A percentile compares a stretch with the other conserved stretches of the same genome.
These are phyloP conservation scores for Mortierella sp. DNA, from an alignment of 371 early-diverging fungal species.

Conservation along the genomic window DNA sequence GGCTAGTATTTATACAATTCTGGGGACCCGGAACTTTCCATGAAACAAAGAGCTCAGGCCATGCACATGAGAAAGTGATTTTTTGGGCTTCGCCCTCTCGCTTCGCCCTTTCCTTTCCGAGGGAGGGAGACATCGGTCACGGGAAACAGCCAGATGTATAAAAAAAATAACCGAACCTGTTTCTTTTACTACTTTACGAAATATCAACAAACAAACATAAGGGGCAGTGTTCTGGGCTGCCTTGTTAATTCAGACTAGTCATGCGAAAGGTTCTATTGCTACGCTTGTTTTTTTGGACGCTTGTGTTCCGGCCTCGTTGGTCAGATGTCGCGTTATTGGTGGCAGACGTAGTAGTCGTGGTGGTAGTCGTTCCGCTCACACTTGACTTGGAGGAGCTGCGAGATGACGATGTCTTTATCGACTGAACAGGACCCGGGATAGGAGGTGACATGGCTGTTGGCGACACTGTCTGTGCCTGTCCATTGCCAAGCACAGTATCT, in stretches of 20 bases:
- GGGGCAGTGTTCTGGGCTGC: not conserved
- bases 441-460: not conserved
- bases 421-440: not conserved
- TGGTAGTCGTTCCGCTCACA: not conserved
- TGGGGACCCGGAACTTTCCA: no score
- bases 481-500: not conserved
- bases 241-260: not conserved
- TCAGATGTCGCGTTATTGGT: not conserved
- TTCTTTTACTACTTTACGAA: not conserved
- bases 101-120: not conserved
- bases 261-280: not conserved
- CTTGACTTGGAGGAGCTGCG: not conserved
- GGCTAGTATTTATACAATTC: not conserved
- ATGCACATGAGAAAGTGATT: slow-evolving; percentile 25
- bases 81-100: slow-evolving; percentile 15
- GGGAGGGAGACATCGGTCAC: not conserved
- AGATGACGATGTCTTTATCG: not conserved
- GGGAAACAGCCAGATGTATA: not conserved
- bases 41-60: not conserved
- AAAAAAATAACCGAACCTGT: not conserved
- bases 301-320: not conserved
- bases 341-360: not conserved
- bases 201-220: not conserved
- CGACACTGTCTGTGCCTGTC: not conserved
- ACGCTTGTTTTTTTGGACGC: not conserved